Percentiles rank a stretch among this genome's conserved stretches.
Conservation (phyloP, 345 rosid species). For the Adansonia digitata region DNA sequence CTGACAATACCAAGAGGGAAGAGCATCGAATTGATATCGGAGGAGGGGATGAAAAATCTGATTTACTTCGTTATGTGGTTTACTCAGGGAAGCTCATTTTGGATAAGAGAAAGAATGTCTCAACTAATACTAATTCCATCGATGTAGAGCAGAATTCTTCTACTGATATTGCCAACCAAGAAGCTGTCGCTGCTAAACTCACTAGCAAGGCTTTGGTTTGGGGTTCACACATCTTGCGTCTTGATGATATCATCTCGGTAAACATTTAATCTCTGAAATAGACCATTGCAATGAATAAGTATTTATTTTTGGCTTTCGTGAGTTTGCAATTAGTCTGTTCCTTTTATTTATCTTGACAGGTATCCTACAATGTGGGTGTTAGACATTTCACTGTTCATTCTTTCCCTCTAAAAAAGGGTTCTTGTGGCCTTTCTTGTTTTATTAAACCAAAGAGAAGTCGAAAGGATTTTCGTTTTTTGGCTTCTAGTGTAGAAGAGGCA, state of each 20-base stretch:
- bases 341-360: constrained; percentile 37
- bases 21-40: constrained; percentile 73
- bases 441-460: constrained; percentile 70
- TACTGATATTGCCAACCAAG: constrained; percentile 37
- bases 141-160: constrained; percentile 38
- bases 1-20: constrained; percentile 42
- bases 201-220: constrained; percentile 83
- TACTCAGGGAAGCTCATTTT: constrained; percentile 68
- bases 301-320: constrained; percentile 7
- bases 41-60: constrained; percentile 84
- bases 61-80: constrained; percentile 73
- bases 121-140: constrained; percentile 26
- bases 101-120: constrained; percentile 48
- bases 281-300: constrained; percentile 3
- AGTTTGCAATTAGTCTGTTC: constrained; percentile 1
- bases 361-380: constrained; percentile 76
- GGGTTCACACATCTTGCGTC: constrained; percentile 69
- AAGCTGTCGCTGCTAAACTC: constrained; percentile 66
- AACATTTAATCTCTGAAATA: constrained; percentile 9
- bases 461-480: constrained; percentile 74
- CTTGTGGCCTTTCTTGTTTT: constrained; percentile 74
- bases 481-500: constrained; percentile 77
- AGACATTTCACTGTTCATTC: constrained; percentile 89
- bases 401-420: constrained; percentile 58
- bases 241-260: constrained; percentile 80